These are phyloP conservation scores for Penicillium arizonense DNA, from an alignment of 495 filamentous ascomycete genomes.

Conservation along the genomic window DNA sequence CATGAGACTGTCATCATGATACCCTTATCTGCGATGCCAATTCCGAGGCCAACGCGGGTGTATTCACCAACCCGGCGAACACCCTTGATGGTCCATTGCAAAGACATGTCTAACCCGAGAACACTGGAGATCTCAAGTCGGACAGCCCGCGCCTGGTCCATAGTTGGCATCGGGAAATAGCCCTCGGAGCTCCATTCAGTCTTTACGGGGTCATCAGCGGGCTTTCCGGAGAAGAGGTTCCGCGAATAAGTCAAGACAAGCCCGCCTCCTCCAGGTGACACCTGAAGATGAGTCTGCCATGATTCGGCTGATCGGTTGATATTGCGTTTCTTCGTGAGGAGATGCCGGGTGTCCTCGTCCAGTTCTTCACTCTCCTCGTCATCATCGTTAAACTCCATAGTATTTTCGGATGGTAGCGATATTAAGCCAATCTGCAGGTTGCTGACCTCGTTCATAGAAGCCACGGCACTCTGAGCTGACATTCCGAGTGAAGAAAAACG, in stretches of 20 bases:
- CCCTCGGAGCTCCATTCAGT: constrained; percentile 46
- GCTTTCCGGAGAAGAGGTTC: constrained; percentile 41
- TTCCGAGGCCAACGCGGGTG: constrained; percentile 39
- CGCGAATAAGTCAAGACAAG: constrained; percentile 37
- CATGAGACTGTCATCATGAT: constrained; percentile 41
- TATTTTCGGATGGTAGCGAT: constrained; percentile 13
- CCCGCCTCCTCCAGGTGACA: constrained; percentile 25
- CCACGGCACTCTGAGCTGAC: constrained; percentile 19
- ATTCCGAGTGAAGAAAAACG: constrained; percentile 24
- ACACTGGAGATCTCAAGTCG: constrained; percentile 30
- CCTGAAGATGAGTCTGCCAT: constrained; percentile 30
- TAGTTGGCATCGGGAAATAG: constrained; percentile 32
- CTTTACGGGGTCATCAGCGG: constrained; percentile 28
- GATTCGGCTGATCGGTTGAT: constrained; percentile 29
- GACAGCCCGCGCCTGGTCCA: constrained; percentile 33
- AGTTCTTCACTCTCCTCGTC: constrained; percentile 23
- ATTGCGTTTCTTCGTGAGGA: constrained; percentile 15
- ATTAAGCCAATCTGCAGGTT: constrained; percentile 36
- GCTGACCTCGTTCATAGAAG: constrained; percentile 21
- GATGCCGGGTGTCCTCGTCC: constrained; percentile 16
- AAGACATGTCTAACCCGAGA: constrained; percentile 20
- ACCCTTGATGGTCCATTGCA: constrained; percentile 38
- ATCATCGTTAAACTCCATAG: constrained; percentile 20
- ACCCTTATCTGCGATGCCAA: constrained; percentile 34
- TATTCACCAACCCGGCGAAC: constrained; percentile 38